Percentiles rank a stretch among this genome's conserved stretches.
Evolutionary conservation across 2,329 filamentous ascomycete species (phyloP).

Genomic region (Ceratocystis alfenasii): DNA sequence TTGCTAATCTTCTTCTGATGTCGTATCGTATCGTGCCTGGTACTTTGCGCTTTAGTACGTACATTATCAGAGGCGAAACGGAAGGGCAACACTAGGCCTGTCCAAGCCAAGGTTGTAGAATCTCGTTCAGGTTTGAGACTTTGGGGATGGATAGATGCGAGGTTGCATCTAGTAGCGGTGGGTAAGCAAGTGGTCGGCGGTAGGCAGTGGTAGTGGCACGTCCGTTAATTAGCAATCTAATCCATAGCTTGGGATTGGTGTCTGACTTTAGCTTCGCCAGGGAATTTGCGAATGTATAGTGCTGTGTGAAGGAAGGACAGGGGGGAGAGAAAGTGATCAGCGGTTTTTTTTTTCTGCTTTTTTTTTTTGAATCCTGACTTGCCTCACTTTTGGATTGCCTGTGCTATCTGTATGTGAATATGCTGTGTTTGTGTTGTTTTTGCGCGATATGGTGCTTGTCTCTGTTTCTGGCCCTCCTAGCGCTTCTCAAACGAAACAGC

Average conservation of each 20-base stretch:
- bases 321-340: neutral
- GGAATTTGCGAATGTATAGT: neutral
- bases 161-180: neutral
- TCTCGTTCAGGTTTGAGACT: slow-evolving; percentile 7
- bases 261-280: neutral
- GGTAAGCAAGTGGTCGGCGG: neutral
- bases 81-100: slow-evolving; percentile 1
- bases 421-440: neutral
- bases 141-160: neutral
- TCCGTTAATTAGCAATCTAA: slow-evolving; percentile 9
- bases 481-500: slow-evolving; percentile 1
- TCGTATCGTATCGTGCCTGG: neutral
- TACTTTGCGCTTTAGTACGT: neutral
- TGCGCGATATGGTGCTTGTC: neutral
- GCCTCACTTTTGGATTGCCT: neutral
- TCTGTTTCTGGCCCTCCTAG: neutral
- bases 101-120: slow-evolving; percentile 4
- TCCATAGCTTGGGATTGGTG: neutral
- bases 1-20: neutral
- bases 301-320: neutral
- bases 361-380: neutral
- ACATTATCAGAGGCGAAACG: slow-evolving; percentile 4
- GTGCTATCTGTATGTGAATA: neutral
- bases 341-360: neutral
- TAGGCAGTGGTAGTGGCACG: neutral